These are phyloP conservation scores for Sporothrix pallida DNA, from an alignment of 2,329 filamentous ascomycete genomes.

Conservation along the genomic window DNA sequence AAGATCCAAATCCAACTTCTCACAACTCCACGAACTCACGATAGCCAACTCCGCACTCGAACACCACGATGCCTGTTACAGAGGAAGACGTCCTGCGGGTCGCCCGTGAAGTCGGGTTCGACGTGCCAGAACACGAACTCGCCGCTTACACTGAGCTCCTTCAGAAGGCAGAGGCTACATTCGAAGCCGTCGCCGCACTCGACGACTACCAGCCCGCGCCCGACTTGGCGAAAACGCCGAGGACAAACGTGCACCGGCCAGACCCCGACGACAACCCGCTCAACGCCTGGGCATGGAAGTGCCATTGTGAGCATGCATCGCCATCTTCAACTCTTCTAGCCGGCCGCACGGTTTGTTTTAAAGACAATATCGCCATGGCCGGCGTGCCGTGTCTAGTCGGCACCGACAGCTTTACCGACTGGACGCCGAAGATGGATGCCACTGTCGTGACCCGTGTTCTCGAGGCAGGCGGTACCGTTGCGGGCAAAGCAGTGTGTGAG, in stretches of 20 bases:
- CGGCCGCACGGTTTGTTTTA: neutral
- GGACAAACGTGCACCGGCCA: conserved; percentile 45
- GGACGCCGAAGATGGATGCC: neutral
- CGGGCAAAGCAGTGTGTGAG: neutral
- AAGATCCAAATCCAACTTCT: neutral
- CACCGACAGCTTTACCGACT: neutral
- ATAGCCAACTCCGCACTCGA: neutral
- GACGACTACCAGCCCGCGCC: conserved; percentile 45
- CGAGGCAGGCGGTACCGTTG: neutral
- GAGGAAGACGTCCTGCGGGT: conserved; percentile 39
- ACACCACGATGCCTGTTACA: conserved; percentile 30
- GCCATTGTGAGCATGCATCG: conserved; percentile 45
- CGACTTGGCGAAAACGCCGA: conserved; percentile 32
- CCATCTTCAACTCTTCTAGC: neutral
- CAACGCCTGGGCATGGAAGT: conserved; percentile 53
- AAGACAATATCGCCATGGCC: conserved; percentile 18
- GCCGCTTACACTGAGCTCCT: conserved; percentile 43
- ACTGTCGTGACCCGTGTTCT: conserved; percentile 1
- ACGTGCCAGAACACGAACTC: conserved; percentile 41
- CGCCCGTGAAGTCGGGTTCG: conserved; percentile 42
- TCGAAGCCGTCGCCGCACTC: conserved; percentile 33
- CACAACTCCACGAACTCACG: neutral
- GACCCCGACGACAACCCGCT: conserved; percentile 45
- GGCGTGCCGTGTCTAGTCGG: conserved; percentile 9
- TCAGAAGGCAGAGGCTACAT: conserved; percentile 28